These are phyloP conservation scores for Logfia minima DNA, from an alignment of 129 eudicot species.

Conservation along the genomic window DNA sequence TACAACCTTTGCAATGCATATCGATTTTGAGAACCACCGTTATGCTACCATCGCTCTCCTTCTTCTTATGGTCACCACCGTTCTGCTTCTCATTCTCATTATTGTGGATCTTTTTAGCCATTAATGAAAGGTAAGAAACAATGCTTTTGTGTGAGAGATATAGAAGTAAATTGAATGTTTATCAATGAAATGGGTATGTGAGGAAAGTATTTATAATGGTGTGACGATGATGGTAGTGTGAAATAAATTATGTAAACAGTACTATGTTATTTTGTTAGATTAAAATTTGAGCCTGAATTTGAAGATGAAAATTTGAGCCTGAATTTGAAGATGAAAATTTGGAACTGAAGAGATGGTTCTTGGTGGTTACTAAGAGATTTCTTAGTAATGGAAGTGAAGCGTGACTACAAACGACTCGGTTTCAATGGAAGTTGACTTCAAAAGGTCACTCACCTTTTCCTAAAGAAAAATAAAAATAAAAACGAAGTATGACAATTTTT, in stretches of 20 bases:
- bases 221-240: slow-evolving; percentile 1
- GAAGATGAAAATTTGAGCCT: not conserved
- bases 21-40: slow-evolving; percentile 36
- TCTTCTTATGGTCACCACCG: not conserved
- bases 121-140: not conserved
- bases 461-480: slow-evolving; percentile 5
- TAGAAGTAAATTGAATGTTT: not conserved
- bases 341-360: not conserved
- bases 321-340: not conserved
- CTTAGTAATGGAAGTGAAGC: slow-evolving; percentile 7
- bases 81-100: slow-evolving; percentile 8
- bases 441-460: slow-evolving; percentile 2
- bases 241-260: not conserved
- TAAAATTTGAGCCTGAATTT: not conserved
- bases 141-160: not conserved
- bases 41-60: slow-evolving; percentile 6
- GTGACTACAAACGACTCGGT: slow-evolving; percentile 8
- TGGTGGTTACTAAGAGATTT: not conserved
- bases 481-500: slow-evolving; percentile 8
- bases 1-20: slow-evolving; percentile 50
- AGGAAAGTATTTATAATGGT: not conserved
- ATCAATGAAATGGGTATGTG: not conserved
- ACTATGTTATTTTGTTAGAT: not conserved
- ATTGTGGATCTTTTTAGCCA: slow-evolving; percentile 12
- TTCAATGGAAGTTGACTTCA: slow-evolving; percentile 27